Evolutionary conservation across 371 early-diverging fungal species (phyloP), one percentile per base, ranked within the genome.

Genomic region (Funneliformis caledonium): DNA sequence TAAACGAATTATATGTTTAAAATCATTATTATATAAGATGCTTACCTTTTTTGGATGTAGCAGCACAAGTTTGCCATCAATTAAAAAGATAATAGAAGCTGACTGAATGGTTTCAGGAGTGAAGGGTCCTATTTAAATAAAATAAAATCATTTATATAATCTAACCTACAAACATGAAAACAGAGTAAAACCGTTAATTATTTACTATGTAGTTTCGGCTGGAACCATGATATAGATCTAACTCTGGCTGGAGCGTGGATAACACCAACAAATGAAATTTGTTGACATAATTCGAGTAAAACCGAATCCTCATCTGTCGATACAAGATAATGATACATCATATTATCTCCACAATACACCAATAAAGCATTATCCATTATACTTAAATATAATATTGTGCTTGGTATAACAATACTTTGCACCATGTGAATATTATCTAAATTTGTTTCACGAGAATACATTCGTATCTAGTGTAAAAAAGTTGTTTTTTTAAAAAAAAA

Each of bases 401-500:
- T 65, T 2, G 81, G 76, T 37, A 88, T 62, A 64, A 83, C n/a
- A 33, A 93, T 91, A 3, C 85, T 86, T 67, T 89, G 88, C 12
- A 95, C 81, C 9, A 92, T 78, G 19, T 91, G 82, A 6, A 88
- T 84, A 77, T 89, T 88, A 82, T 94, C 94, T 68, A 95, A 83
- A 60, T 94, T 96, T 19, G 87, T 87, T 31, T 95, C 95, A n/a
- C 94, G 88, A 42, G 94, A 91, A 82, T 92, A 95, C 69, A 94
- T 79, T 2, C 93, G 88, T 69, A 96, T 82, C 94, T 95, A 83
- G 26, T 12, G 74, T 26, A 72, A 82, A 45, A 43, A 19, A 75
- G 50, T 33, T 16, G n/a, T 31, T 19, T 26, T 74, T n/a, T 47
- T 9, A 52, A 33, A 31, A 31, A 74, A 33, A 22, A 50, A 12